phyloP scores from a whole-genome alignment of 148 eudicot species.

The Heliosperma pusillum region DNA sequence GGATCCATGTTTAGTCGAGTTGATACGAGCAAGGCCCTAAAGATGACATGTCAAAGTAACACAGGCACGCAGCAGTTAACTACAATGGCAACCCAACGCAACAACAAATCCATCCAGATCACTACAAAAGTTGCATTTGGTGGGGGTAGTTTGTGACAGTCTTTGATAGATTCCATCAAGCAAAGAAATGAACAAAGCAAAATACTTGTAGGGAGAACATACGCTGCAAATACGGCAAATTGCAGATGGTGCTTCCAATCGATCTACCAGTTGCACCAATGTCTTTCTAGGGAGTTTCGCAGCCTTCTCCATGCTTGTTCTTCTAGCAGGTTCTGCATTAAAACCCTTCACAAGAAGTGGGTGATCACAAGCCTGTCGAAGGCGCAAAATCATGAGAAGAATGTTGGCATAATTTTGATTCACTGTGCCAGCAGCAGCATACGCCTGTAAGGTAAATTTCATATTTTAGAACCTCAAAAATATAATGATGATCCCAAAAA shows the following conservation, averaged over 20 bases:
- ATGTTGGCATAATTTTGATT: constrained; percentile 96
- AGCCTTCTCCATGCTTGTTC: constrained; percentile 48
- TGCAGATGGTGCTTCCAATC: constrained; percentile 52
- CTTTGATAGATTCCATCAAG: background rate
- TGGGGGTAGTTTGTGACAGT: background rate
- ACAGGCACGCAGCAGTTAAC: background rate
- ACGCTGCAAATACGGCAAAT: constrained; percentile 71
- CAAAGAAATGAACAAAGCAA: constrained; percentile 2
- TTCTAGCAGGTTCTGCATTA: constrained; percentile 49
- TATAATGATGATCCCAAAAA: background rate
- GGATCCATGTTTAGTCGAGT: background rate
- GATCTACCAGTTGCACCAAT: constrained; percentile 46
- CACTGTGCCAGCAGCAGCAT: constrained; percentile 95
- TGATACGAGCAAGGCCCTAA: background rate
- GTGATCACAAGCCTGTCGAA: constrained; percentile 99
- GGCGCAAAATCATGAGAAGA: constrained; percentile 90
- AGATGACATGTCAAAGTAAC: background rate
- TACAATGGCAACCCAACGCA: background rate
- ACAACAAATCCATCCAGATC: background rate
- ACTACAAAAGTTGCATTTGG: background rate
- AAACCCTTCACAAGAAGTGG: constrained; percentile 87
- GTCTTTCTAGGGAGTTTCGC: constrained; percentile 55
- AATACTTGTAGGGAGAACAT: constrained; percentile 30
- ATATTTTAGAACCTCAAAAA: constrained; percentile 1
- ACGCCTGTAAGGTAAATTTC: constrained; percentile 51